Conservation (phyloP, 2,329 filamentous ascomycete genomes). For the Diaporthe eres region DNA sequence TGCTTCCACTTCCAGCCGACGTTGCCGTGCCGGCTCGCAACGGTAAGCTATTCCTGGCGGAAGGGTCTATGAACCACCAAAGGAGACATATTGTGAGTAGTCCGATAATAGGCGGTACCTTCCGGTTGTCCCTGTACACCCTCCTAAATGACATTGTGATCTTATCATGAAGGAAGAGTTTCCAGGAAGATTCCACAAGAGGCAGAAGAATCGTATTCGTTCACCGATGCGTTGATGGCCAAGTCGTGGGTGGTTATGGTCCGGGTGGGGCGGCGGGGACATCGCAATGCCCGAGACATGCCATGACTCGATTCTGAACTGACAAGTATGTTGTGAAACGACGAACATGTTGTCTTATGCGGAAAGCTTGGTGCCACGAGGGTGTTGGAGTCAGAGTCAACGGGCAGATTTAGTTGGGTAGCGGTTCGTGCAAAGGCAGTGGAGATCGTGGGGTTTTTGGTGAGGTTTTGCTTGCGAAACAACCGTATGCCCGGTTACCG, state of each 20-base stretch:
- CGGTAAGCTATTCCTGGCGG: not conserved
- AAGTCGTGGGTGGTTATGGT: not conserved
- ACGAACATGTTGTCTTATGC: too few relatives aligned
- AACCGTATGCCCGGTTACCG: not conserved
- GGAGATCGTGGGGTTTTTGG: too few relatives aligned
- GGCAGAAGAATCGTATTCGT: not conserved
- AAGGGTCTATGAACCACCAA: conserved; percentile 45
- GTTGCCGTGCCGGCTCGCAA: not conserved
- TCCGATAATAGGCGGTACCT: conserved; percentile 46
- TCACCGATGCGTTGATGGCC: not conserved
- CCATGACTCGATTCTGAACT: conserved; percentile 13
- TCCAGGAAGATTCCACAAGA: not conserved
- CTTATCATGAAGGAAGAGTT: not conserved
- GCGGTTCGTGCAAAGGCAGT: not conserved
- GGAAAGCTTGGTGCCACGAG: not conserved
- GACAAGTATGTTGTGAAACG: not conserved
- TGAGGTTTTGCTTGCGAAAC: not conserved
- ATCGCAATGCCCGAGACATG: conserved; percentile 3
- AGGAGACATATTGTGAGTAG: conserved; percentile 46
- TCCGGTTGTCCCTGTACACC: conserved; percentile 46
- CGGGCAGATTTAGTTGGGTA: too few relatives aligned
- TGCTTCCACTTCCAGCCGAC: not conserved
- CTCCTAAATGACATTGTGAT: conserved; percentile 7
- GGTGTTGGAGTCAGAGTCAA: too few relatives aligned
- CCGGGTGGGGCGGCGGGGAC: conserved; percentile 7